Base-by-base conservation (phyloP, 371 early-diverging fungal species). In the Mucor lusitanicus region DNA sequence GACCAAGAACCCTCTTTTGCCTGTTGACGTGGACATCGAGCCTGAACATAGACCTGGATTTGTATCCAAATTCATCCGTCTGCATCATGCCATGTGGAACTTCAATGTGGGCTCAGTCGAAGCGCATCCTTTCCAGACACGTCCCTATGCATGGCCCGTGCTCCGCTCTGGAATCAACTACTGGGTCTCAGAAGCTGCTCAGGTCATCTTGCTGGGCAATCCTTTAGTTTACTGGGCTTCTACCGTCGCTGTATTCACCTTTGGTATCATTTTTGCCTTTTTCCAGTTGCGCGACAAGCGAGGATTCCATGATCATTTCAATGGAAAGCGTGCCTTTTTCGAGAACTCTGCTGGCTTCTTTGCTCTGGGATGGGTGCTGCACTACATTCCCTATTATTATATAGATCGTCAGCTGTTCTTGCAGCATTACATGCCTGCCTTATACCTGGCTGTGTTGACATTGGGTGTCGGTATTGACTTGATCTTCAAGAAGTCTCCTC, bases 151-250 rank as follows among this genome's bases (percentile, higher is more conserved):
- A 27, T 98, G 99, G 99, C 89, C 94, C 12, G 85, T 92, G 69
- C 79, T 97, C 57, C 80, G 85, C 40, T 87, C 94, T 30, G 96
- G 96, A 2, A 95, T 98, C 69, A 87, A 90, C 2, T 97, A 95
- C 82, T 98, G 97, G 97, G 88, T 85, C n/a, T 71, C 75, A 32
- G 79, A 81, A 9, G 72, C 79, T 23, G 67, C 74, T 17, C 92
- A 93, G 61, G 90, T 99, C 69, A 97, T 99, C 69, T 85, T 99
- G 61, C 72, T 99, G 27, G 99, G 99, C n/a, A 99, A 99, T 75
- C 98, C 99, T 12, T 50, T 96, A 40, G 76, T 93, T 7, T 99
- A 97, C 91, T 98, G 96, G 91, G 48, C 87, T 15, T 81, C 92
- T 8, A 86, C 92, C 42, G 77, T 87, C 3, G 85, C 90, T n/a